phyloP scores from a whole-genome alignment of 305 asterid genomes.

The Solanum aculeatissimum region DNA sequence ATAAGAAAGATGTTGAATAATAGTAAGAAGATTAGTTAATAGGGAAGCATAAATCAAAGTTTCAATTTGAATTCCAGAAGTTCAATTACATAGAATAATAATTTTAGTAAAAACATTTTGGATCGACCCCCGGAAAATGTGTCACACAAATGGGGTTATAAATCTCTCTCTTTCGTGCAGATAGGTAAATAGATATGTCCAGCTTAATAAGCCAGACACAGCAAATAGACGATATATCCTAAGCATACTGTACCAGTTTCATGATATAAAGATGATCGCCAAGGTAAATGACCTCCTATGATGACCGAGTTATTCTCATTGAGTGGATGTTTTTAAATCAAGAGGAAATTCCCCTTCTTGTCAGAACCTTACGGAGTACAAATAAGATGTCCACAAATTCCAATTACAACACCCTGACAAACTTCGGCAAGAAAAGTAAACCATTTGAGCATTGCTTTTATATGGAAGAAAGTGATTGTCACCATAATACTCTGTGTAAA shows the following conservation, averaged over 20 bases:
- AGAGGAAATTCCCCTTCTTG: not conserved
- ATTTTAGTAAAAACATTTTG: not conserved
- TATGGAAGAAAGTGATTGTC: not conserved
- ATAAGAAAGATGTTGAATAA: not conserved
- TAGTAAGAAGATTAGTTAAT: not conserved
- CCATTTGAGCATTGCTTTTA: not conserved
- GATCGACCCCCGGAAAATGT: not conserved
- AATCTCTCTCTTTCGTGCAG: not conserved
- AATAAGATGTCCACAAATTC: not conserved
- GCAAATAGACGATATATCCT: not conserved
- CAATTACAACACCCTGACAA: not conserved
- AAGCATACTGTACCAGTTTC: not conserved
- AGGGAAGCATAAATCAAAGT: not conserved
- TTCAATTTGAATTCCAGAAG: not conserved
- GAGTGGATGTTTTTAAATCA: not conserved
- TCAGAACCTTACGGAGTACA: not conserved
- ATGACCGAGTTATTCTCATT: not conserved
- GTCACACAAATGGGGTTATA: not conserved
- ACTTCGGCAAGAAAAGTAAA: not conserved
- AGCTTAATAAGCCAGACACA: not conserved
- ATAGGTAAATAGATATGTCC: not conserved
- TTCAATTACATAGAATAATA: not conserved
- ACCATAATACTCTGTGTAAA: not conserved
- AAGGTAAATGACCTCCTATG: not conserved
- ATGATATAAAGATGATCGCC: not conserved